phyloP scores from a whole-genome alignment of 192 early-diverging fungal species.

The Coemansia sp. region DNA sequence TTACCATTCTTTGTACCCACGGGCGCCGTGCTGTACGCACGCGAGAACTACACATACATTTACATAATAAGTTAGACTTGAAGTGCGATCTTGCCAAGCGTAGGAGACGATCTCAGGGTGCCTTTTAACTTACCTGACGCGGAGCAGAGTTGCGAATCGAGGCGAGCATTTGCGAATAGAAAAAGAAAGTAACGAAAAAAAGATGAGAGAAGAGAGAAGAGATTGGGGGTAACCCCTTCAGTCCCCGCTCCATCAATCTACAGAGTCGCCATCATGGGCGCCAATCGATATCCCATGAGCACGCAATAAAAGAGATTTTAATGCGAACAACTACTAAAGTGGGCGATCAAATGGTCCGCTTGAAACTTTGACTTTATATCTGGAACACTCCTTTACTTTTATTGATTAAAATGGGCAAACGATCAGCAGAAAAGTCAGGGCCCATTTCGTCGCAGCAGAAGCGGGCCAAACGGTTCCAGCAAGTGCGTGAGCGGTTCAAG shows the following conservation, averaged over 20 bases:
- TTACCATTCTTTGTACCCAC: conserved; percentile 27
- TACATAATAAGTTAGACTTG: not conserved
- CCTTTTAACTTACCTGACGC: conserved; percentile 36
- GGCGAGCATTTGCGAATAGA: conserved; percentile 38
- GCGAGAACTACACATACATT: conserved; percentile 32
- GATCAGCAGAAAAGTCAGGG: conserved; percentile 32
- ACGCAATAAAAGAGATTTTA: not conserved
- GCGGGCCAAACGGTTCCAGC: conserved; percentile 49
- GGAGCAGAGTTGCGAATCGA: conserved; percentile 37
- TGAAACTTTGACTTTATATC: not conserved
- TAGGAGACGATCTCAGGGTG: not conserved
- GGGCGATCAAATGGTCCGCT: not conserved
- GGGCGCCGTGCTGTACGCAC: conserved; percentile 47
- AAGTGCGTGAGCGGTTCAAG: conserved; percentile 40
- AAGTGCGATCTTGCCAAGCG: not conserved
- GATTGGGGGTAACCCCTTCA: not conserved
- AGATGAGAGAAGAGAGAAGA: not conserved
- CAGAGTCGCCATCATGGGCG: not conserved
- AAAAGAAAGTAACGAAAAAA: not conserved
- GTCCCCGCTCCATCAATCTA: not conserved
- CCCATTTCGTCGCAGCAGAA: conserved; percentile 32
- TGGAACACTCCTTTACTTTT: not conserved
- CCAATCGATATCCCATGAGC: not conserved
- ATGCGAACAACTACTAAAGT: not conserved
- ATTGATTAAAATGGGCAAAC: conserved; percentile 28